These are phyloP conservation scores for Beauveria asiatica DNA, from an alignment of 2,329 filamentous ascomycete genomes.

Conservation along the genomic window DNA sequence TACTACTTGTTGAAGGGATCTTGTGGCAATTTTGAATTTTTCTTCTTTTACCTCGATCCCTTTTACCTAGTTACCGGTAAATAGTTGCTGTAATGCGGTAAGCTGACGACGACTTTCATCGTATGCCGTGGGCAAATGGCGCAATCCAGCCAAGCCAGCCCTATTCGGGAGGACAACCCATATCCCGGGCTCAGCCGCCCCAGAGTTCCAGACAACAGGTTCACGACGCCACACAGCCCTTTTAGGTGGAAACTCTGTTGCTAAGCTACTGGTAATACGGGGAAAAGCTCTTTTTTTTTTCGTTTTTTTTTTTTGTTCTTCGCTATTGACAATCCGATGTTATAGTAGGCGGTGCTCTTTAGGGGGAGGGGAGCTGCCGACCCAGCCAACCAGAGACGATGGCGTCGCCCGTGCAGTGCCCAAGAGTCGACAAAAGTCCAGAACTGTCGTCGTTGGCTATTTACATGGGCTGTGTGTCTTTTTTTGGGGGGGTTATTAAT, in stretches of 20 bases:
- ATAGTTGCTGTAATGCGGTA: background rate
- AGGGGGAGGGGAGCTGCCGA: background rate
- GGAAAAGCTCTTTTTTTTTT: no score
- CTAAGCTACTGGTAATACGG: no score
- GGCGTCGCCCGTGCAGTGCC: background rate
- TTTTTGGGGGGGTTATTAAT: no score
- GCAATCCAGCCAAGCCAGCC: constrained; percentile 1
- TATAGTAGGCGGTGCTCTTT: background rate
- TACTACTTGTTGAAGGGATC: background rate
- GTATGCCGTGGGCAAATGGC: background rate
- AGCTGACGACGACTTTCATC: background rate
- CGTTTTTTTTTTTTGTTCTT: background rate
- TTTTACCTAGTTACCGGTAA: background rate
- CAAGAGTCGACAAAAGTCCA: background rate
- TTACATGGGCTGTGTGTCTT: background rate
- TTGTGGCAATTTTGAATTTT: background rate
- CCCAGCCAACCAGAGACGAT: background rate
- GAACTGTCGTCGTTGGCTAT: background rate
- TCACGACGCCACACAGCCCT: background rate
- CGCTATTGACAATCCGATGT: background rate
- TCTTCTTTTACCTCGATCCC: no score
- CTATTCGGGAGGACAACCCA: background rate
- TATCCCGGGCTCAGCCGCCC: background rate
- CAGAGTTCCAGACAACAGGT: background rate
- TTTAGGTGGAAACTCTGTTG: background rate